A percentile compares a stretch with the other conserved stretches of the same genome.
Conservation (phyloP, 768 basidiomycete genomes). For the Paxillus rubicundulus region DNA sequence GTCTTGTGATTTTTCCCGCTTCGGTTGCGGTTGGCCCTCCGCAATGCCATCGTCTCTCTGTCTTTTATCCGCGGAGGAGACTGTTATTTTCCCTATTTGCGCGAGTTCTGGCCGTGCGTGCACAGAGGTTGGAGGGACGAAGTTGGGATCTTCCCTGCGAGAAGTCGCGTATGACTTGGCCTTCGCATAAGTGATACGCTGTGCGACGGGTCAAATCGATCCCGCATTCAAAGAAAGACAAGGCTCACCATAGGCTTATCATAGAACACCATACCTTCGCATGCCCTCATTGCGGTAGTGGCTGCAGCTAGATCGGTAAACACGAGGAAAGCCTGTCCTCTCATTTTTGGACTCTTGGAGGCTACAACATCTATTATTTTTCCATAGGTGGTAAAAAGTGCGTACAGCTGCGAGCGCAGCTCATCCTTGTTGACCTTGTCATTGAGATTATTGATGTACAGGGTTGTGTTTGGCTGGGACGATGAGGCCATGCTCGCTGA, state of each 20-base stretch:
- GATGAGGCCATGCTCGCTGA: conserved; percentile 43
- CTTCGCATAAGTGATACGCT: conserved; percentile 93
- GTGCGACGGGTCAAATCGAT: conserved; percentile 12
- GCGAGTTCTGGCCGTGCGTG: conserved; percentile 50
- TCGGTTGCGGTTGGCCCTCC: conserved; percentile 54
- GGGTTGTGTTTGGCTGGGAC: conserved; percentile 78
- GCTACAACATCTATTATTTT: conserved; percentile 92
- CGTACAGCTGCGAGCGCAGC: conserved; percentile 75
- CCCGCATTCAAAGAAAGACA: conserved; percentile 4
- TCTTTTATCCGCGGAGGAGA: conserved; percentile 53
- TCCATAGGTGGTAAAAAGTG: conserved; percentile 91
- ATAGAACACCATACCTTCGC: conserved; percentile 91
- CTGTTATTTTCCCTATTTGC: conserved; percentile 38
- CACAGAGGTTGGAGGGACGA: conserved; percentile 67
- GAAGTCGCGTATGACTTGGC: conserved; percentile 84
- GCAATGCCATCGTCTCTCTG: conserved; percentile 60
- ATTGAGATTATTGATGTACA: conserved; percentile 93
- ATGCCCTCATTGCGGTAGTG: conserved; percentile 89
- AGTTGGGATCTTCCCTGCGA: conserved; percentile 74
- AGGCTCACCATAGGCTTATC: conserved; percentile 82
- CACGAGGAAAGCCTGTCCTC: conserved; percentile 95
- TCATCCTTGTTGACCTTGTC: conserved; percentile 92
- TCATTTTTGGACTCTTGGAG: conserved; percentile 79
- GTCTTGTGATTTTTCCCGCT: conserved; percentile 67
- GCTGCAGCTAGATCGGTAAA: conserved; percentile 89